These are phyloP conservation scores for Tricholoma furcatifolium DNA, from an alignment of 768 basidiomycete species.

Conservation along the genomic window DNA sequence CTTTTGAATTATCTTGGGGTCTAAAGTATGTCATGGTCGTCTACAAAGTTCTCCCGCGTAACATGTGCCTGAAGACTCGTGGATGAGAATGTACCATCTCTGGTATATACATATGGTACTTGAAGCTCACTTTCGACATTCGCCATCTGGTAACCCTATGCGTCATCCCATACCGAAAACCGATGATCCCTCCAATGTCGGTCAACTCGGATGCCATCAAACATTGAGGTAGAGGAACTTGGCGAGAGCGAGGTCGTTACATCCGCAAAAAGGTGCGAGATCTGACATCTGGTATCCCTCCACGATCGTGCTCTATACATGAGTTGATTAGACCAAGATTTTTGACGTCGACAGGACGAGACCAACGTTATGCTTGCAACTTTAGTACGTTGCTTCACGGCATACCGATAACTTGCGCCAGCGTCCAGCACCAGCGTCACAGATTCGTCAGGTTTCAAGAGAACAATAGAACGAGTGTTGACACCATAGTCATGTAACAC, in stretches of 20 bases:
- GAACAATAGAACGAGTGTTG: conserved; percentile 48
- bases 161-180: conserved; percentile 61
- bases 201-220: conserved; percentile 61
- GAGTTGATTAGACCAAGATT: background rate
- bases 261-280: conserved; percentile 59
- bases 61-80: background rate
- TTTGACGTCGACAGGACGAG: conserved; percentile 5
- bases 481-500: conserved; percentile 64
- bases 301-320: conserved; percentile 56
- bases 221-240: conserved; percentile 28
- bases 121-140: conserved; percentile 1
- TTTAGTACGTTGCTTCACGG: conserved; percentile 60
- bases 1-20: conserved; percentile 4
- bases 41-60: background rate
- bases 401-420: conserved; percentile 67
- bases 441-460: conserved; percentile 61
- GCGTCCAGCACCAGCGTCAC: conserved; percentile 69
- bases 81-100: background rate
- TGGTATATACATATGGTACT: background rate
- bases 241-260: conserved; percentile 18
- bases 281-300: conserved; percentile 59
- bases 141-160: conserved; percentile 16
- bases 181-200: conserved; percentile 67
- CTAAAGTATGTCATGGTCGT: conserved; percentile 3
- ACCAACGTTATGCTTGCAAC: conserved; percentile 72